Evolutionary conservation across 2,329 filamentous ascomycete genomes (phyloP).

Genomic region (Ceratocystis ficicola): DNA sequence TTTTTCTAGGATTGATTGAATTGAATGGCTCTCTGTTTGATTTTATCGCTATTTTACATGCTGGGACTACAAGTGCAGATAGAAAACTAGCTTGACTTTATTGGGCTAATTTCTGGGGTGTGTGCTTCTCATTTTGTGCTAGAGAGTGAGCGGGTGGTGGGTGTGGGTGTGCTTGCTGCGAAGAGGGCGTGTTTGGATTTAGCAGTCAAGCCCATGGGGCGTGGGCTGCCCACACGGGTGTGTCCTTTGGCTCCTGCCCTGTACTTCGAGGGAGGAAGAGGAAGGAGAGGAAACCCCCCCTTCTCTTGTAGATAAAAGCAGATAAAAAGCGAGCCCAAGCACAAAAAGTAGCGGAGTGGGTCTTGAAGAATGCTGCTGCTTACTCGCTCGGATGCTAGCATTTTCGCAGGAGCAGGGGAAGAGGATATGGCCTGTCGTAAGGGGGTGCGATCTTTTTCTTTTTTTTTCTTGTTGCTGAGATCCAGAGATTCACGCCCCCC

Average conservation of each 20-base stretch:
- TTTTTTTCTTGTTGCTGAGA: not conserved
- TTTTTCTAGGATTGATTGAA: not conserved
- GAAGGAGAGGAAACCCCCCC: not conserved
- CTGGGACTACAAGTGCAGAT: too few species aligned
- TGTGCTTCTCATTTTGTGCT: too few species aligned
- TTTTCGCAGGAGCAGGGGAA: not conserved
- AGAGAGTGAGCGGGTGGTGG: too few species aligned
- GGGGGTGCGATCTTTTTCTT: not conserved
- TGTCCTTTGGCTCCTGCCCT: too few species aligned
- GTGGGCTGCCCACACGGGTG: too few species aligned
- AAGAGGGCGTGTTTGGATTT: too few species aligned
- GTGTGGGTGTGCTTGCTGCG: too few species aligned
- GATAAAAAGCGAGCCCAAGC: not conserved
- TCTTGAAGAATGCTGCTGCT: constrained; percentile 10
- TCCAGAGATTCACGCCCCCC: not conserved
- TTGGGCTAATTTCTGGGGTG: too few species aligned
- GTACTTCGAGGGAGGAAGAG: too few species aligned
- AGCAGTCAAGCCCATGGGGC: too few species aligned
- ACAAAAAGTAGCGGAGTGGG: not conserved
- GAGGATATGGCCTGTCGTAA: not conserved
- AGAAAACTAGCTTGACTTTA: too few species aligned
- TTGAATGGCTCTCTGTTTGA: not conserved
- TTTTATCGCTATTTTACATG: not conserved
- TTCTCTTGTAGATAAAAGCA: not conserved
- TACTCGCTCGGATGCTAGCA: constrained; percentile 6